Base-by-base conservation (phyloP, 78 protist species). In the Chrysochromulina parva region DNA sequence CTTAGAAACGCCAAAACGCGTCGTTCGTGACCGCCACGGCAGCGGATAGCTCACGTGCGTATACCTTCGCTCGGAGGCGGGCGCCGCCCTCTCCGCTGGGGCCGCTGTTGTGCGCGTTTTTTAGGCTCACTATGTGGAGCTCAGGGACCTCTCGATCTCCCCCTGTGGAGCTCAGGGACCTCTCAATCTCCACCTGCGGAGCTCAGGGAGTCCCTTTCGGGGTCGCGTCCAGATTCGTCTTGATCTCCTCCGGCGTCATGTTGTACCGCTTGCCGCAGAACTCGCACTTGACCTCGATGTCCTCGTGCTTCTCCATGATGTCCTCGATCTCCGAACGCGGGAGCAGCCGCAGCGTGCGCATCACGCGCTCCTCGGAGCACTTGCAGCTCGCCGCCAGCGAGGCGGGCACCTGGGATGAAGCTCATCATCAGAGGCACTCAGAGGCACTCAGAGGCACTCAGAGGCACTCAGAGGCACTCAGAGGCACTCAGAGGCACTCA, bases 201-300 rank as follows among this genome's bases (percentile, higher is more conserved):
- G 73, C 73, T 10, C 73, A 24, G 28, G 48, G 73, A 9, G 9
- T 16, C 10, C 28, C 73, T 10, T 24, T 17, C 20, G 73, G 48
- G 73, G 28, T 66, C 50, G 82, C 82, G 19, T 17, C 86, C 20
- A 53, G 38, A 28, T 7, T 1, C 84, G 14, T 57, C 57, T 24
- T 55, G 24, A 78, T 7, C 86, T 52, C 62, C 26, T 78, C 60
- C 4, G 60, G 86, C 47, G 86, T 78, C 48, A 28, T 1, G 14
- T n/a, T 28, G 60, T 53, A 53, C 38, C 6, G 59, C 7, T 38
- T 78, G 14, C n/a, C 59, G 60, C 86, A 78, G 16, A 78, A 78
- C 86, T 78, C 86, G 86, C 86, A 78, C 17, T 19, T 53, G 48
- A 38, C 62, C 47, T 78, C 86, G 62, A 78, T 53, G 16, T 20